These are phyloP conservation scores for Zarea fungicola DNA, from an alignment of 2,329 filamentous ascomycete genomes.

Conservation along the genomic window DNA sequence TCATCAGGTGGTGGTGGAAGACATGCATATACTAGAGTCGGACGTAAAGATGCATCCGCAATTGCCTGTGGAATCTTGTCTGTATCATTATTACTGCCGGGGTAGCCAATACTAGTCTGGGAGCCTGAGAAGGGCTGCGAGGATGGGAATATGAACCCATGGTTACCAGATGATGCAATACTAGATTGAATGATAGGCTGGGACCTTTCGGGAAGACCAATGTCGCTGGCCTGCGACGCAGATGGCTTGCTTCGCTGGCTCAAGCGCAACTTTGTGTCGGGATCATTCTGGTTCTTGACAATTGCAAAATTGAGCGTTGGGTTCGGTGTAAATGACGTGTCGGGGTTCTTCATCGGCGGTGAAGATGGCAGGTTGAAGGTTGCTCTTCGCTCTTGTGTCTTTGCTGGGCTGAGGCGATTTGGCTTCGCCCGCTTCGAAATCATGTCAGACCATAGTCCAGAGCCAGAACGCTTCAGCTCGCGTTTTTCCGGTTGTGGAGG, in stretches of 20 bases:
- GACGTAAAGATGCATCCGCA: not conserved
- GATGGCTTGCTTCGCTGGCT: constrained; percentile 53
- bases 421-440: constrained; percentile 4
- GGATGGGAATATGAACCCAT: constrained; percentile 3
- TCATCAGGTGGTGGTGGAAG: constrained; percentile 24
- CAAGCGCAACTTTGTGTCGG: constrained; percentile 55
- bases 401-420: not conserved
- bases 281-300: constrained; percentile 70
- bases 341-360: not conserved
- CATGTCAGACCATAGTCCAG: constrained; percentile 5
- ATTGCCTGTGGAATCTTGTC: constrained; percentile 6
- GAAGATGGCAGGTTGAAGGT: not conserved
- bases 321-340: constrained; percentile 25
- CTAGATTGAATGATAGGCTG: not conserved
- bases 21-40: constrained; percentile 16
- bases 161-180: not conserved
- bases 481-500: not conserved
- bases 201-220: constrained; percentile 15
- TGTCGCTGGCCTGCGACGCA: constrained; percentile 45
- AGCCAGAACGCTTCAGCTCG: constrained; percentile 14
- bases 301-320: constrained; percentile 60
- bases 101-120: not conserved
- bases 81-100: not conserved
- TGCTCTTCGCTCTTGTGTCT: not conserved
- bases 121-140: constrained; percentile 4